Percentiles rank a stretch among this genome's conserved stretches.
Conservation (phyloP, 495 filamentous ascomycete species). For the Clohesyomyces aquaticus region DNA sequence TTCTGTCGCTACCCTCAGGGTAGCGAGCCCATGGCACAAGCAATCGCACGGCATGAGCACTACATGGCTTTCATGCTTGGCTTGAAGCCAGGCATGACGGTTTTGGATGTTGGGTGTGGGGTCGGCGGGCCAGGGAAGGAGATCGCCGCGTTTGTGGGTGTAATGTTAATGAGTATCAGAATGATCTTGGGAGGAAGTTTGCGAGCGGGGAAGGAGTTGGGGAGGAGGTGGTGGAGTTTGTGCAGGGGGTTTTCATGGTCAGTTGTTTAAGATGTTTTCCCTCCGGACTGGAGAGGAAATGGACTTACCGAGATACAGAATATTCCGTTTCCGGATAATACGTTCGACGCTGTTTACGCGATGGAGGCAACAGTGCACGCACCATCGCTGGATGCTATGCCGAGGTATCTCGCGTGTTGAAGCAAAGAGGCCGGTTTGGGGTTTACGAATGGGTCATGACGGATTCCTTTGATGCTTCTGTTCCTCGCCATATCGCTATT, state of each 20-base stretch:
- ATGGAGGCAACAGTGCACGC: slow-evolving; percentile 97
- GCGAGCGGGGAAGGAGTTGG: slow-evolving; percentile 75
- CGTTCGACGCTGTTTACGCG: slow-evolving; percentile 92
- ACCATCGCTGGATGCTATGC: slow-evolving; percentile 85
- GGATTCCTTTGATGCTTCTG: neutral
- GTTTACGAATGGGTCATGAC: slow-evolving; percentile 81
- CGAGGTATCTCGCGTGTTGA: slow-evolving; percentile 90
- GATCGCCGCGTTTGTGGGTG: slow-evolving; percentile 93
- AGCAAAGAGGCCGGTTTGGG: slow-evolving; percentile 92
- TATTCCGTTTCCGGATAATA: slow-evolving; percentile 89
- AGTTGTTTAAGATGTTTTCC: slow-evolving; percentile 28
- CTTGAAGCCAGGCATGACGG: slow-evolving; percentile 79
- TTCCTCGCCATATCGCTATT: neutral
- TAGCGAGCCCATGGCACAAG: slow-evolving; percentile 78
- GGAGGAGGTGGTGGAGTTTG: slow-evolving; percentile 72
- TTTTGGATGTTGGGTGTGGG: slow-evolving; percentile 95
- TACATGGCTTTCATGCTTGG: slow-evolving; percentile 88
- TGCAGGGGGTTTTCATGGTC: slow-evolving; percentile 97
- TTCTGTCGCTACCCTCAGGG: slow-evolving; percentile 91
- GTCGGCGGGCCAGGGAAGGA: slow-evolving; percentile 93
- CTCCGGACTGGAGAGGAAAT: neutral
- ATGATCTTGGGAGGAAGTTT: slow-evolving; percentile 84
- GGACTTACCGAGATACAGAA: slow-evolving; percentile 56
- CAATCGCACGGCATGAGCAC: slow-evolving; percentile 95
- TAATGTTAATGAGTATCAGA: slow-evolving; percentile 99